Base-by-base conservation (phyloP, 441 rosid genomes). In the Pelargonium australe region DNA sequence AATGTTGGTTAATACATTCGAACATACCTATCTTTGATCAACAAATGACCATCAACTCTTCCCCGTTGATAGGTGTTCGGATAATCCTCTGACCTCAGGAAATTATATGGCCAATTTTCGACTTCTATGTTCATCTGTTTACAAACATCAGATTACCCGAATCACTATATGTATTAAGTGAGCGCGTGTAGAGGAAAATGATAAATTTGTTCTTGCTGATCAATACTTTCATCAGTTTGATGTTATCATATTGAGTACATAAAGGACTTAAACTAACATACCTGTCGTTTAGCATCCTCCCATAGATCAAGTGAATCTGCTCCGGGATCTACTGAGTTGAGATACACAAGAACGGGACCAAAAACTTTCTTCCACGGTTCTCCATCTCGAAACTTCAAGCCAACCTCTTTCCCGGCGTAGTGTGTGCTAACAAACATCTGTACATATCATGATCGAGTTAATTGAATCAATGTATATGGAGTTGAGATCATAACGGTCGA, bases 271-370 rank as follows among this genome's bases (percentile, higher is more conserved):
- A 25, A 25, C 31, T 25, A 25, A 47, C 55, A n/a, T 47, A 67
- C 94, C 91, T 86, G 79, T 72, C 81, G 81, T 78, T 85, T 86
- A 17, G 94, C 91, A 68, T 86, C 94, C 68, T 86, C 91, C 94
- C 94, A 88, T 28, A 88, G 74, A 70, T 45, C 77, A 61, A 76
- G 73, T 16, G 86, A 75, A 0, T n/a, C 5, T 51, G 79, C 66
- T 73, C 87, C 79, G 58, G 37, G 19, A 53, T 80, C 57, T 66
- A 84, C 68, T 41, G 89, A 84, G 75, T 88, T 88, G 11, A 88
- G 68, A 80, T 88, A 88, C 47, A 86, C 79, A 72, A 88, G 85
- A 71, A 88, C 84, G 66, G 94, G 94, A 68, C 94, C 94, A 63
- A 77, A 88, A 60, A 86, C 88, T 82, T 86, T 88, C 84, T 88